A percentile compares a stretch with the other conserved stretches of the same genome.
Evolutionary conservation across 176 grass and related monocot species (phyloP).

Genomic region (Chrysopogon serrulatus): DNA sequence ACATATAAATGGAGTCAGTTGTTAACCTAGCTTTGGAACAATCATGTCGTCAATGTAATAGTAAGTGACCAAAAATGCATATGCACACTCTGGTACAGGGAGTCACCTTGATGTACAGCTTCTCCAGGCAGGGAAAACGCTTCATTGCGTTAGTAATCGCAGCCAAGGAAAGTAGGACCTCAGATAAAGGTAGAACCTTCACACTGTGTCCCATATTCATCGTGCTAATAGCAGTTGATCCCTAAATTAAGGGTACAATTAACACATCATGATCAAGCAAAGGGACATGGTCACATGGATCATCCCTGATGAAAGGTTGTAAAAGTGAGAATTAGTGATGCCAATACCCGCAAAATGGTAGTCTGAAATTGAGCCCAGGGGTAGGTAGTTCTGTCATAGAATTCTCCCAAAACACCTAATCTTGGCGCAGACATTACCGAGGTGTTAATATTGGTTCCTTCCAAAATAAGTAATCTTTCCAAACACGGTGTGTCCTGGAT

Average conservation of each 20-base stretch:
- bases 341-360: not conserved
- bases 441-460: not conserved
- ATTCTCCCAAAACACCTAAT: not conserved
- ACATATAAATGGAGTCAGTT: too few species aligned
- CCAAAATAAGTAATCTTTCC: not conserved
- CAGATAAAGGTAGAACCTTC: not conserved
- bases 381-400: rapidly evolving
- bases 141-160: not conserved
- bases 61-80: too few species aligned
- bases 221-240: not conserved
- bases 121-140: not conserved
- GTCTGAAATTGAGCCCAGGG: not conserved
- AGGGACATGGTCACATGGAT: too few species aligned
- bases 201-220: not conserved
- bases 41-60: too few species aligned
- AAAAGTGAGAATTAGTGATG: not conserved
- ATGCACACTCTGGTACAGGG: too few species aligned
- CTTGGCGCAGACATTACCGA: not conserved
- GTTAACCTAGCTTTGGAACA: too few species aligned
- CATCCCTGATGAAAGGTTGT: too few species aligned
- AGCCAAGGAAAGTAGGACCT: not conserved
- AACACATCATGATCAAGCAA: not conserved
- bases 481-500: not conserved
- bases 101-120: not conserved
- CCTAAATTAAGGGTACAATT: not conserved